Percentiles rank a stretch among this genome's conserved stretches.
Conservation (phyloP, 164 flowering plant species). For the Tinospora cordifolia region DNA sequence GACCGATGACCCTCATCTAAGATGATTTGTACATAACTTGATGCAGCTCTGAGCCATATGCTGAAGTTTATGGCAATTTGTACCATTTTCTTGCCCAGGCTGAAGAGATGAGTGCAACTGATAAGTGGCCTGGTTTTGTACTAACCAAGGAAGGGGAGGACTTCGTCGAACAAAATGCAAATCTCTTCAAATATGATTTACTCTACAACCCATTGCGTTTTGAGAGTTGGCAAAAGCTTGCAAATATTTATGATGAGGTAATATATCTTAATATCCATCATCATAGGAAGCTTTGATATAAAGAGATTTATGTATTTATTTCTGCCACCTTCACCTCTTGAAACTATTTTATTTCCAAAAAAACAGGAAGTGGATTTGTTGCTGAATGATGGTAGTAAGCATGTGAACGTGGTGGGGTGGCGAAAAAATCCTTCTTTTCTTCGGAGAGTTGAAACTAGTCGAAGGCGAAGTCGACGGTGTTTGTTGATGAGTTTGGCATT, state of each 20-base stretch:
- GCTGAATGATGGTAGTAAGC: conserved; percentile 98
- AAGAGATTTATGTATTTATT: neutral
- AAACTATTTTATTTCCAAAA: neutral
- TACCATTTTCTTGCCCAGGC: conserved; percentile 80
- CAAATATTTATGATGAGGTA: conserved; percentile 92
- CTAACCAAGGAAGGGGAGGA: conserved; percentile 97
- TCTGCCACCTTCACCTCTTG: neutral
- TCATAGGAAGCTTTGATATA: neutral
- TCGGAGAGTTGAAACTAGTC: conserved; percentile 80
- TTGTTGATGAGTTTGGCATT: conserved; percentile 85
- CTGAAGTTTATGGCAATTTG: conserved; percentile 74
- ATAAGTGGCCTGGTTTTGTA: conserved; percentile 97
- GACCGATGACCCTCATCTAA: neutral
- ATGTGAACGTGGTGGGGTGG: conserved; percentile 83
- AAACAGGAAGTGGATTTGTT: conserved; percentile 92
- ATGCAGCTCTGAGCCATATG: conserved; percentile 77
- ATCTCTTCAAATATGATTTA: conserved; percentile 80
- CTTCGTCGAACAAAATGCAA: conserved; percentile 87
- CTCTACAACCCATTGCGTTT: conserved; percentile 76
- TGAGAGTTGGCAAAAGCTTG: conserved; percentile 94
- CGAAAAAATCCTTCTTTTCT: conserved; percentile 62
- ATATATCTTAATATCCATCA: conserved; percentile 5
- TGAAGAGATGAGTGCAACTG: conserved; percentile 89
- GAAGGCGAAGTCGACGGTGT: conserved; percentile 89
- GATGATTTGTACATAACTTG: neutral